Conservation (phyloP, 2,329 filamentous ascomycete species). For the Saccharata proteae region DNA sequence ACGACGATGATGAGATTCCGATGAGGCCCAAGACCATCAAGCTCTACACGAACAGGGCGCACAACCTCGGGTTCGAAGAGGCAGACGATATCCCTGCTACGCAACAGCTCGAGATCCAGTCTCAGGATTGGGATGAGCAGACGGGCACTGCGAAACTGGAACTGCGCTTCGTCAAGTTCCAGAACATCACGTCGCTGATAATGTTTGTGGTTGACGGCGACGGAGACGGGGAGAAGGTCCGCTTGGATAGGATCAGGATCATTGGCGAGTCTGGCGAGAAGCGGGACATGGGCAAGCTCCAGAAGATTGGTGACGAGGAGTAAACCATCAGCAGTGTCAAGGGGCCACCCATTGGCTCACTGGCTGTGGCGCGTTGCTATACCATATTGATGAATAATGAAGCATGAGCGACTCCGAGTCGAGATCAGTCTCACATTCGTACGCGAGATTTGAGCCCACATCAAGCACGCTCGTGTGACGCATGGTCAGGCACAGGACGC, state of each 20-base stretch:
- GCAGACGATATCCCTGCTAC: slow-evolving; percentile 75
- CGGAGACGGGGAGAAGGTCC: slow-evolving; percentile 73
- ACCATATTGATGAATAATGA: not conserved
- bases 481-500: too few relatives aligned
- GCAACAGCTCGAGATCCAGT: slow-evolving; percentile 63
- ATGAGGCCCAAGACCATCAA: slow-evolving; percentile 75
- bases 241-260: slow-evolving; percentile 65
- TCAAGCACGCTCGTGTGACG: too few relatives aligned
- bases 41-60: slow-evolving; percentile 76
- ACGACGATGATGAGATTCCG: slow-evolving; percentile 60
- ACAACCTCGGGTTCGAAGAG: slow-evolving; percentile 90
- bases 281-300: slow-evolving; percentile 83
- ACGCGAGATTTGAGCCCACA: too few relatives aligned
- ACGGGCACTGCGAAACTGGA: slow-evolving; percentile 40
- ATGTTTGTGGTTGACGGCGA: slow-evolving; percentile 76
- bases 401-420: not conserved
- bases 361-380: too few relatives aligned
- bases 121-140: slow-evolving; percentile 58
- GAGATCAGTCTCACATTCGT: too few relatives aligned
- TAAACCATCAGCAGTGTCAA: slow-evolving; percentile 4
- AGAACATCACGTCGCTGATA: slow-evolving; percentile 77
- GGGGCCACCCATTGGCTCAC: too few relatives aligned
- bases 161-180: slow-evolving; percentile 93
- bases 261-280: slow-evolving; percentile 88
- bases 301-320: slow-evolving; percentile 74